Conservation (phyloP, 768 basidiomycete species). For the Lactifluus rugatus region DNA sequence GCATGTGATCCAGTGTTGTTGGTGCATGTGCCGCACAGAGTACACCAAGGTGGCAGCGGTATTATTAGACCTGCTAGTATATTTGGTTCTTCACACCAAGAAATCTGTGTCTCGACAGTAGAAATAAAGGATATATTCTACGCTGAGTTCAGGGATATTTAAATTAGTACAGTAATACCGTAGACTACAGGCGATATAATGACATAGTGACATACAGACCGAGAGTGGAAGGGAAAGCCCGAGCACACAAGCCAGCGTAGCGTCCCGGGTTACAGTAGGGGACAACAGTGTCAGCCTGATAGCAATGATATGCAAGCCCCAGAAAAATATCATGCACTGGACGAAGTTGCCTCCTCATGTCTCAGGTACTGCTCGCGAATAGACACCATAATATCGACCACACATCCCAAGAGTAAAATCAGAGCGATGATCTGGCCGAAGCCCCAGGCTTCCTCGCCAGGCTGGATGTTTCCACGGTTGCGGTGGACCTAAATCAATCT, state of each 20-base stretch:
- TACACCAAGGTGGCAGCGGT: too few relatives aligned
- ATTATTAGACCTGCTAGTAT: too few relatives aligned
- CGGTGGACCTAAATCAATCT: not conserved
- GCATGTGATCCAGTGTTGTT: too few relatives aligned
- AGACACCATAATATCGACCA: not conserved
- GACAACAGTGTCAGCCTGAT: not conserved
- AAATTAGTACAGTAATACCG: too few relatives aligned
- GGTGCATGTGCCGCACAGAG: too few relatives aligned
- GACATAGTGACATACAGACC: too few relatives aligned
- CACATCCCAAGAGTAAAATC: not conserved
- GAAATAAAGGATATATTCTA: too few relatives aligned
- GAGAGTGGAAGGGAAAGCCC: too few relatives aligned
- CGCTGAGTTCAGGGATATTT: too few relatives aligned
- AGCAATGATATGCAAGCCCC: not conserved
- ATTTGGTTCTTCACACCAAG: too few relatives aligned
- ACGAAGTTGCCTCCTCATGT: not conserved
- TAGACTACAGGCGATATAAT: too few relatives aligned
- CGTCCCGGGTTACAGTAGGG: not conserved
- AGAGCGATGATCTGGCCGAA: constrained; percentile 9
- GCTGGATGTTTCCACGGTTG: not conserved
- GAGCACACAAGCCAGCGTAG: not conserved
- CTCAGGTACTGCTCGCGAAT: not conserved
- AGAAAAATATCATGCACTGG: not conserved
- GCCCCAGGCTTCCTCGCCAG: constrained; percentile 5
- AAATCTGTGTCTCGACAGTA: too few relatives aligned